These are phyloP conservation scores for Scheffersomyces illinoinensis DNA, from an alignment of 1,139 yeast genomes.

Conservation along the genomic window DNA sequence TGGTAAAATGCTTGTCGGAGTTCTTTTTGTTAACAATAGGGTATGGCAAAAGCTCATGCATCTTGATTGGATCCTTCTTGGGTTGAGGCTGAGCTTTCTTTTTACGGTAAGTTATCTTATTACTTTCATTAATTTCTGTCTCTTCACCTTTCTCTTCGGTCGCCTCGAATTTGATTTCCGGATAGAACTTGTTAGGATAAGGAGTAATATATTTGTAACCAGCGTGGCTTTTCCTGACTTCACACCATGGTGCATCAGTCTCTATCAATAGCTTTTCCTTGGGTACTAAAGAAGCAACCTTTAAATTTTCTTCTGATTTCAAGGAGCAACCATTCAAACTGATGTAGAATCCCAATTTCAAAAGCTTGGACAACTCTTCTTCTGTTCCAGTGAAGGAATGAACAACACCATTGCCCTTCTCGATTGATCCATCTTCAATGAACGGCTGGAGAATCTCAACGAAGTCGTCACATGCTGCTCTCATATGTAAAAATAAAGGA, in stretches of 20 bases:
- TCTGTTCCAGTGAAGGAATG: conserved; percentile 90
- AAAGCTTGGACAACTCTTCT: conserved; percentile 55
- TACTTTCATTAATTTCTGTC: neutral
- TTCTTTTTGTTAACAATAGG: conserved; percentile 68
- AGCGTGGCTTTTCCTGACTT: conserved; percentile 80
- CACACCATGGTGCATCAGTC: conserved; percentile 99
- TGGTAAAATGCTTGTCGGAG: conserved; percentile 26
- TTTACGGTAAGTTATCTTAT: neutral
- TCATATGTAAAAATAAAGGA: conserved; percentile 88
- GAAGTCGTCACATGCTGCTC: conserved; percentile 86
- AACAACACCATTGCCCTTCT: conserved; percentile 63
- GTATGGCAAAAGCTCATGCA: conserved; percentile 57
- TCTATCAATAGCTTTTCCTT: conserved; percentile 71
- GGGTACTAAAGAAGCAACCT: conserved; percentile 69
- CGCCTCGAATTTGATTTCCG: conserved; percentile 26
- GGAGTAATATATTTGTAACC: conserved; percentile 56
- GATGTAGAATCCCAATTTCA: conserved; percentile 64
- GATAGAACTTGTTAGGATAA: conserved; percentile 59
- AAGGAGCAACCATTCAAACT: conserved; percentile 94
- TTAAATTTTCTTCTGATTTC: conserved; percentile 70
- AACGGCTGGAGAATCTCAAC: conserved; percentile 58
- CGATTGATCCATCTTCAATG: conserved; percentile 42
- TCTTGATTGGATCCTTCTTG: conserved; percentile 19
- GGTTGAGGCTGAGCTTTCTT: conserved; percentile 10
- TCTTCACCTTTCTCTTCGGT: conserved; percentile 6